A percentile compares a stretch with the other conserved stretches of the same genome.
Conservation (phyloP, 2,329 filamentous ascomycete species). For the Helotiales sp. region DNA sequence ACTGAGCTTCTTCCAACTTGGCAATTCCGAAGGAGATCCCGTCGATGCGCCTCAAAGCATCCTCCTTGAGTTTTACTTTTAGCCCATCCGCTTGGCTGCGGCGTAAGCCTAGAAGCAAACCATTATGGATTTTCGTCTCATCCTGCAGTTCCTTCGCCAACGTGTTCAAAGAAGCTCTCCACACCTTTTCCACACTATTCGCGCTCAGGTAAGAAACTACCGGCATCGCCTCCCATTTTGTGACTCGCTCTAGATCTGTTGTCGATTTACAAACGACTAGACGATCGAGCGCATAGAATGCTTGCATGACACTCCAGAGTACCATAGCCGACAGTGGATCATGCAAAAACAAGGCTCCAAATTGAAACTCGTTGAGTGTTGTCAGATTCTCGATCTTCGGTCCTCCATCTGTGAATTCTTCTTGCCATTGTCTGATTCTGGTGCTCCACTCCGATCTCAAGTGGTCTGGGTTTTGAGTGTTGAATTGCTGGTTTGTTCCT, state of each 20-base stretch:
- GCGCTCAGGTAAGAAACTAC: neutral
- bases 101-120: neutral
- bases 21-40: neutral
- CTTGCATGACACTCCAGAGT: neutral
- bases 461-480: neutral
- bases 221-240: neutral
- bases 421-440: neutral
- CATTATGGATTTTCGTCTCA: neutral
- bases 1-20: neutral
- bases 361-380: neutral
- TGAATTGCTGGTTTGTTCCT: neutral
- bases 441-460: neutral
- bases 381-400: neutral
- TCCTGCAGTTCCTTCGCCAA: neutral
- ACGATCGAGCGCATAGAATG: neutral
- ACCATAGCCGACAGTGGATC: neutral
- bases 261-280: neutral
- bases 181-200: neutral
- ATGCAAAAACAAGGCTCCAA: neutral
- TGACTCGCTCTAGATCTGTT: neutral
- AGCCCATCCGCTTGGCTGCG: neutral
- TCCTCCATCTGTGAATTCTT: neutral
- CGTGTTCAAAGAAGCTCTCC: neutral
- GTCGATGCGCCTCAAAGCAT: neutral
- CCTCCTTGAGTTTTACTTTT: neutral